phyloP scores from a whole-genome alignment of 306 rosid species.

The Castanea mollissima region DNA sequence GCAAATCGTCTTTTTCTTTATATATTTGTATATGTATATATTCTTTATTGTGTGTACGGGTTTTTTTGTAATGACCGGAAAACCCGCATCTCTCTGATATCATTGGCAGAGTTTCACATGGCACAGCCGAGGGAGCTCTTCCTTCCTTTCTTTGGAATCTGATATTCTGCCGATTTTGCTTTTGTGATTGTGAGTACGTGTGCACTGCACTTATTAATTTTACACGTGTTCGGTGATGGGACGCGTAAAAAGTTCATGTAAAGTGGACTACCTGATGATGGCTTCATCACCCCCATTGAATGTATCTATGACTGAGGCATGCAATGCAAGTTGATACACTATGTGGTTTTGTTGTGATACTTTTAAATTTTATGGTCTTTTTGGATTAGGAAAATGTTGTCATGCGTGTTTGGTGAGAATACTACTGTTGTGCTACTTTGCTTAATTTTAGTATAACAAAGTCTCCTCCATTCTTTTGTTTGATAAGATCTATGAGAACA shows the following conservation, averaged over 20 bases:
- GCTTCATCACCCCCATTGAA: not conserved
- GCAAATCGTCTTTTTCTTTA: not conserved
- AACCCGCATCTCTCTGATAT: constrained; percentile 20
- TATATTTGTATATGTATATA: not conserved
- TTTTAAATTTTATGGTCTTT: too few relatives aligned
- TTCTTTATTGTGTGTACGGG: constrained; percentile 17
- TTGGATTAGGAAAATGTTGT: too few relatives aligned
- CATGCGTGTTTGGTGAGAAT: too few relatives aligned
- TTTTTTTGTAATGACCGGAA: constrained; percentile 11
- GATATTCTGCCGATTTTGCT: constrained; percentile 7
- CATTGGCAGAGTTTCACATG: constrained; percentile 53
- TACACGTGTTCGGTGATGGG: constrained; percentile 56
- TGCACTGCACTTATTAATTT: constrained; percentile 3
- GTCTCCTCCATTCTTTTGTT: too few relatives aligned
- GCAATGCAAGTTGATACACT: not conserved
- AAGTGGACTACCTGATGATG: too few relatives aligned
- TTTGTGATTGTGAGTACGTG: constrained; percentile 43
- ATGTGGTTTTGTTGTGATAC: too few relatives aligned
- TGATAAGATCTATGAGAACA: too few relatives aligned
- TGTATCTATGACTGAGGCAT: not conserved
- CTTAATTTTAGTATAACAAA: too few relatives aligned
- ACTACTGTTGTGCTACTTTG: too few relatives aligned
- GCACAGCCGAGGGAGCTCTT: not conserved
- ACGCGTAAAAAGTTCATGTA: not conserved
- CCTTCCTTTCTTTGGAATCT: not conserved